phyloP scores from a whole-genome alignment of 768 basidiomycete species.

The Mycena filopes region DNA sequence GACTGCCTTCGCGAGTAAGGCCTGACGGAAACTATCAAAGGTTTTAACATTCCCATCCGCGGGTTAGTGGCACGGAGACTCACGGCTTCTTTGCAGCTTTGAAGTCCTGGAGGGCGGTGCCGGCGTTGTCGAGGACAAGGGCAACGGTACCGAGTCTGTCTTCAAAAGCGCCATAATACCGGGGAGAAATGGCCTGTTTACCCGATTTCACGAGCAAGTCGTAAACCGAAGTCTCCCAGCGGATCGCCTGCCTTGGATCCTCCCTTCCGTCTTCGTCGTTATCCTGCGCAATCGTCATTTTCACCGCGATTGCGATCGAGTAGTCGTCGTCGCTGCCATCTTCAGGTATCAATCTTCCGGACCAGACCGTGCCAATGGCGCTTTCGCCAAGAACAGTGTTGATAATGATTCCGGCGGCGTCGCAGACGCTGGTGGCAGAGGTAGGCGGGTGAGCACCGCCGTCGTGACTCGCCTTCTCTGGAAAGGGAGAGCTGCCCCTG shows the following conservation, averaged over 20 bases:
- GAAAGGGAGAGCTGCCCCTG: conserved; percentile 13
- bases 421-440: not conserved
- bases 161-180: conserved; percentile 19
- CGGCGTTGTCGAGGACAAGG: conserved; percentile 19
- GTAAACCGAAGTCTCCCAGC: conserved; percentile 12
- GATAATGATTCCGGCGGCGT: conserved; percentile 16
- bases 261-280: not conserved
- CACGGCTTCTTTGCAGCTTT: not conserved
- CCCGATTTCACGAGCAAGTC: conserved; percentile 13
- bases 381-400: not conserved
- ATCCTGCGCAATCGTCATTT: conserved; percentile 17
- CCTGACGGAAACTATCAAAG: not conserved
- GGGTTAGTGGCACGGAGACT: not conserved
- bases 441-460: not conserved
- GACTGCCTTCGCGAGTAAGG: conserved; percentile 17
- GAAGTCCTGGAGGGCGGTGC: conserved; percentile 14
- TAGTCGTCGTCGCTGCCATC: not conserved
- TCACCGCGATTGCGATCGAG: conserved; percentile 7
- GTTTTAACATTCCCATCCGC: not conserved
- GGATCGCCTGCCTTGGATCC: conserved; percentile 3
- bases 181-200: conserved; percentile 10
- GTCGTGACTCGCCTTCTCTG: conserved; percentile 1
- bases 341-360: conserved; percentile 20
- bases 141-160: conserved; percentile 13
- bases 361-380: conserved; percentile 18